These are phyloP conservation scores for Penicillium sp. DNA, from an alignment of 2,329 filamentous ascomycete species.

Conservation along the genomic window DNA sequence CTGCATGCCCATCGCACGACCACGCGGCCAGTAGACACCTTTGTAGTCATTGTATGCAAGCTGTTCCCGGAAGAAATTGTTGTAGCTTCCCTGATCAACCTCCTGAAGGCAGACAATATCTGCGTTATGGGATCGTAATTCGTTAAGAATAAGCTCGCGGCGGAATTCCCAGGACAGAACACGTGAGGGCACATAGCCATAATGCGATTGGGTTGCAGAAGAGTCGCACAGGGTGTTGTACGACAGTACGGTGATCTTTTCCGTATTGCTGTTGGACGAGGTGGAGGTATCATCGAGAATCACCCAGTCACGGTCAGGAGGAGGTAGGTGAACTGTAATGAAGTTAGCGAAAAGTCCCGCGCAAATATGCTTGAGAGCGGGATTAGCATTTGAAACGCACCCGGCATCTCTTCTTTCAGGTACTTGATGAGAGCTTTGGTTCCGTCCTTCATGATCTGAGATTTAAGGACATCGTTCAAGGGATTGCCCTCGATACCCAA, in stretches of 20 bases:
- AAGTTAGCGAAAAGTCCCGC: constrained; percentile 14
- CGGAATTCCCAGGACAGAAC: constrained; percentile 83
- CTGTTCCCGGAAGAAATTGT: constrained; percentile 80
- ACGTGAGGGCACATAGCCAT: constrained; percentile 78
- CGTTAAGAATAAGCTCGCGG: constrained; percentile 69
- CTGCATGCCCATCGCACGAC: constrained; percentile 80
- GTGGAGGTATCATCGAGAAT: constrained; percentile 53
- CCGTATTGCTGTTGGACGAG: constrained; percentile 43
- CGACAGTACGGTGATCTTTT: constrained; percentile 75
- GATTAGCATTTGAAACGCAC: constrained; percentile 46
- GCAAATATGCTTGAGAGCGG: background rate
- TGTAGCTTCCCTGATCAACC: constrained; percentile 82
- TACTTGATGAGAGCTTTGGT: constrained; percentile 75
- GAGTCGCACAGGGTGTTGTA: constrained; percentile 96
- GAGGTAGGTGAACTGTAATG: constrained; percentile 62
- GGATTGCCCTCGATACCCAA: constrained; percentile 90
- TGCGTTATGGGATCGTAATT: constrained; percentile 67
- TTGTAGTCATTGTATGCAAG: constrained; percentile 83
- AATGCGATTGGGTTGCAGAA: constrained; percentile 73
- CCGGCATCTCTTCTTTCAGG: constrained; percentile 72
- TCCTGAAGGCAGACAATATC: constrained; percentile 93
- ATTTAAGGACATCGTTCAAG: constrained; percentile 64
- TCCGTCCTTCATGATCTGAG: constrained; percentile 75
- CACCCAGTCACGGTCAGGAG: constrained; percentile 66
- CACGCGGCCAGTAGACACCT: constrained; percentile 85